These are phyloP conservation scores for Priceomyces fermenticarens DNA, from an alignment of 805 yeast species.

Conservation along the genomic window DNA sequence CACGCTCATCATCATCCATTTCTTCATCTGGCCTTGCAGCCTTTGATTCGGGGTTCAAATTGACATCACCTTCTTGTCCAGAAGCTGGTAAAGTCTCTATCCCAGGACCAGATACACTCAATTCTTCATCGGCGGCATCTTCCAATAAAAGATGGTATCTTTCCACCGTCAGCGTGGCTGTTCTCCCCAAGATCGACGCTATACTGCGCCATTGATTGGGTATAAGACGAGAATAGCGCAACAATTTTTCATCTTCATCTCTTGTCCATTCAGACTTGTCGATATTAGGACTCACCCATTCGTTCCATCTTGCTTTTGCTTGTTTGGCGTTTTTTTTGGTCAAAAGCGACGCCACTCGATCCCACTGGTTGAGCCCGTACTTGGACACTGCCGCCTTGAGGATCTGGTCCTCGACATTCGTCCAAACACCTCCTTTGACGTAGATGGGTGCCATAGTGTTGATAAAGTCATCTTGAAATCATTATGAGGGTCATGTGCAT, in stretches of 20 bases:
- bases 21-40: conserved; percentile 83
- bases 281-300: conserved; percentile 76
- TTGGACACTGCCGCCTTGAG: conserved; percentile 87
- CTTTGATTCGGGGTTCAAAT: conserved; percentile 68
- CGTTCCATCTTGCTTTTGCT: conserved; percentile 90
- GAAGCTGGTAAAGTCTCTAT: conserved; percentile 47
- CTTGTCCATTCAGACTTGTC: conserved; percentile 64
- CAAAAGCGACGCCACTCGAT: conserved; percentile 81
- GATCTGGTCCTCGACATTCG: conserved; percentile 80
- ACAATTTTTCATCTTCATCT: conserved; percentile 71
- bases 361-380: conserved; percentile 94
- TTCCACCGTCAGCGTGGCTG: conserved; percentile 84
- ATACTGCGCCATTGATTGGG: conserved; percentile 96
- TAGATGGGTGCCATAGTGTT: conserved; percentile 52
- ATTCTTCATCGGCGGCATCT: conserved; percentile 35
- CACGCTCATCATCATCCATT: conserved; percentile 83
- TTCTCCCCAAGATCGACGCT: conserved; percentile 75
- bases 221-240: conserved; percentile 62
- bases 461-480: too few species aligned
- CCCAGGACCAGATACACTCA: conserved; percentile 51
- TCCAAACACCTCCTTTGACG: conserved; percentile 89
- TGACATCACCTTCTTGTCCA: conserved; percentile 53
- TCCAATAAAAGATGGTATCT: conserved; percentile 73
- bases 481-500: too few species aligned
- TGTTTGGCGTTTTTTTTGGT: conserved; percentile 87